Evolutionary conservation across 345 rosid genomes (phyloP), one percentile per base, ranked within the genome.

Genomic region (Hibiscus syriacus): DNA sequence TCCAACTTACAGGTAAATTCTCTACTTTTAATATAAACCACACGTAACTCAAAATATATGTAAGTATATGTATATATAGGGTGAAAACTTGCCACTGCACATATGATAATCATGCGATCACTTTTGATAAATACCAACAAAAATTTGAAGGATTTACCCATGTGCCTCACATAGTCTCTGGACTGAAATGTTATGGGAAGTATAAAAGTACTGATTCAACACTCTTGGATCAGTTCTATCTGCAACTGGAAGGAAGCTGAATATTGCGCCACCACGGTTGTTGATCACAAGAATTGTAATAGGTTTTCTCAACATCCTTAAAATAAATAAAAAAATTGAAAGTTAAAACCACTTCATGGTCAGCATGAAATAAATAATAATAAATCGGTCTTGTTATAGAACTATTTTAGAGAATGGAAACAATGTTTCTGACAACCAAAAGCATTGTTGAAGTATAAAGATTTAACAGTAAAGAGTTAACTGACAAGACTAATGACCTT

Each of bases 261-360:
- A 93, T 80, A 93, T 93, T 74, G 90, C 98, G 74, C 98, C 98
- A 55, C 98, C 98, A 56, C 78, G 88, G 80, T 93, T 93, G 83
- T 93, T 93, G 82, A 90, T 81, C 84, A 85, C 96, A 53, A 93
- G 70, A 73, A 93, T 75, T n/a, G 87, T 85, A 85, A 93, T 86
- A 16, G 97, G 94, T 78, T 90, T 86, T 77, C 94, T 82, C 19
- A 76, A 56, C 68, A 68, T 71, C 86, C 97, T 92, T 80, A 77
- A 79, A 41, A 75, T 78, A 79, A 41, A 75, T 58, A 68, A 64
- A 16, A 30, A 26, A 11, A 23, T 45, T 26, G 8, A 26, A 63
- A 25, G 36, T 45, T 14, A 64, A n/a, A 59, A 45, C 17, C 7
- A 26, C 25, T 26, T 2, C 12, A 26, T 45, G 54, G 25, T 64